phyloP scores from a whole-genome alignment of 2,329 filamentous ascomycete genomes.

The Colletotrichum lindemuthianum region DNA sequence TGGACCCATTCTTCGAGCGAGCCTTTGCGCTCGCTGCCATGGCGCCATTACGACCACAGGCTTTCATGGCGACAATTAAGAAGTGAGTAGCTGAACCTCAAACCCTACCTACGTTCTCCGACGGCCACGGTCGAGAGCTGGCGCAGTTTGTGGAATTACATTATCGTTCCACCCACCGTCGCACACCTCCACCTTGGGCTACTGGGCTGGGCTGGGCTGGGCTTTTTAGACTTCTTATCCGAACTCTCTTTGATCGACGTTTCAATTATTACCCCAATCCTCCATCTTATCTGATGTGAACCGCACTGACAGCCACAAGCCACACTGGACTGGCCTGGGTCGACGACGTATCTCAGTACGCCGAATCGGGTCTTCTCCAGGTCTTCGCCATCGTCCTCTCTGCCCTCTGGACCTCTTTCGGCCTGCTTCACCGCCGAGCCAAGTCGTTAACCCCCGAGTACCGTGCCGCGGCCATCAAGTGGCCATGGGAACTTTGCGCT shows the following conservation, averaged over 20 bases:
- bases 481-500: slow-evolving; percentile 54
- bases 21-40: slow-evolving; percentile 24
- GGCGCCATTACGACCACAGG: slow-evolving; percentile 7
- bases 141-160: too few relatives aligned
- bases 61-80: slow-evolving; percentile 8
- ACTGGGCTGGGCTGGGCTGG: neutral
- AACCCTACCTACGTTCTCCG: too few relatives aligned
- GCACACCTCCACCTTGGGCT: neutral
- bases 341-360: slow-evolving; percentile 48
- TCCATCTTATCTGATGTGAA: neutral
- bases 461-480: slow-evolving; percentile 51
- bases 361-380: slow-evolving; percentile 54
- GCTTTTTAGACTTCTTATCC: slow-evolving; percentile 5
- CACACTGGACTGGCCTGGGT: slow-evolving; percentile 47
- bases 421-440: slow-evolving; percentile 46
- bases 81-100: slow-evolving; percentile 14
- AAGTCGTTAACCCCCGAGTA: slow-evolving; percentile 41
- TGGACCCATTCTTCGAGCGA: slow-evolving; percentile 21
- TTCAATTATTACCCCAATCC: neutral
- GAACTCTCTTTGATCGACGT: too few relatives aligned
- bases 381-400: slow-evolving; percentile 49
- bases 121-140: too few relatives aligned
- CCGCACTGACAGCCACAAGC: slow-evolving; percentile 18
- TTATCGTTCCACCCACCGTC: neutral
- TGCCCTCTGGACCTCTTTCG: slow-evolving; percentile 46